Conservation (phyloP, 805 yeast species). For the Cyberlindnera samutprakarnensis region DNA sequence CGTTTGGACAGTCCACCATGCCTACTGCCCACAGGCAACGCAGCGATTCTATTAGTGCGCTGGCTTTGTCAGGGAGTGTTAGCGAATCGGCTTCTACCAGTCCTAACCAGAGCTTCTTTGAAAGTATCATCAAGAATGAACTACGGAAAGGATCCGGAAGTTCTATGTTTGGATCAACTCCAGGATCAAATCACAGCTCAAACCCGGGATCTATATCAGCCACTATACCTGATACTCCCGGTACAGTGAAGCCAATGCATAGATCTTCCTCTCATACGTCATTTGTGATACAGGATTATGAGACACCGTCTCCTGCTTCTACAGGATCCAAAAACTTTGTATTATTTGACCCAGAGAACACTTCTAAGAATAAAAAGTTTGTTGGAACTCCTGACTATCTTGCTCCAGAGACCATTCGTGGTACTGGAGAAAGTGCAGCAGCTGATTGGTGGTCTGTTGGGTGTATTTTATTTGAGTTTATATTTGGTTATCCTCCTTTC, state of each 20-base stretch:
- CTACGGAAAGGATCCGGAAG: slow-evolving; percentile 6
- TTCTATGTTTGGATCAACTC: background rate
- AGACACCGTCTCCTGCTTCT: slow-evolving; percentile 14
- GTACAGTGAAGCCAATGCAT: slow-evolving; percentile 39
- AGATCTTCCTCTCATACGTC: slow-evolving; percentile 51
- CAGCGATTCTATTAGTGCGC: slow-evolving; percentile 17
- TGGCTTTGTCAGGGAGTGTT: slow-evolving; percentile 14
- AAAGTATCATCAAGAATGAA: slow-evolving; percentile 18
- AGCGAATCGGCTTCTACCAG: slow-evolving; percentile 18
- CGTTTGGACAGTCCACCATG: slow-evolving; percentile 12
- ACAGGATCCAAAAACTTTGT: slow-evolving; percentile 37
- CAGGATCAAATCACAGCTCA: slow-evolving; percentile 1
- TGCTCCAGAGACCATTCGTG: slow-evolving; percentile 92
- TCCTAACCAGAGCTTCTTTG: slow-evolving; percentile 24
- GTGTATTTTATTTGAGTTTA: slow-evolving; percentile 85
- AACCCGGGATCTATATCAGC: slow-evolving; percentile 4
- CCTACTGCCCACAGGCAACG: slow-evolving; percentile 7
- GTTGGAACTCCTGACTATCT: slow-evolving; percentile 98
- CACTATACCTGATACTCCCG: slow-evolving; percentile 30
- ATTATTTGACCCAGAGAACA: slow-evolving; percentile 64
- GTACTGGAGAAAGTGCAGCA: slow-evolving; percentile 71
- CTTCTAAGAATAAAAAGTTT: slow-evolving; percentile 52
- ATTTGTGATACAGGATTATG: slow-evolving; percentile 48
- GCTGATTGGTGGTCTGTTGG: slow-evolving; percentile 99
- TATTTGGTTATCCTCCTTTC: slow-evolving; percentile 93